Evolutionary conservation across 2,329 filamentous ascomycete species (phyloP), one percentile per base, ranked within the genome.

Genomic region (Corniculantispora saksenae): DNA sequence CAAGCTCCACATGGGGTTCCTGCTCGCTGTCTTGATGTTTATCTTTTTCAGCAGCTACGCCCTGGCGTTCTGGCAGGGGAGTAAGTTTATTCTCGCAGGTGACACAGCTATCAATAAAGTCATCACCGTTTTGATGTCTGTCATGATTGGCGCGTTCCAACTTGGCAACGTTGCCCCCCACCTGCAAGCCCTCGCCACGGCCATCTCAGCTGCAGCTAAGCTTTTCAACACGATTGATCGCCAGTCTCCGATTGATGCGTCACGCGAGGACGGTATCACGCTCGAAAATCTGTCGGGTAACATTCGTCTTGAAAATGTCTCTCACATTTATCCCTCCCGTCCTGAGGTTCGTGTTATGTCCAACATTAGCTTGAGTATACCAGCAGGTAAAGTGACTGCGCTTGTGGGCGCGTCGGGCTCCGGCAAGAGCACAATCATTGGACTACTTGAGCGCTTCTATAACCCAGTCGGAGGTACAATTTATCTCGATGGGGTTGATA

Each of bases 181-280:
- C 72, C 78, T 90, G 3, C 92, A 97, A 75, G 92, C 94, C 38
- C 97, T 98, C 71, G 91, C 90, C 2, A 92, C 89, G 17, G 91
- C 89, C 47, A 80, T 96, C 7, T 92, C 92, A 38, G 94, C 95
- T 2, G 93, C 92, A 3, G 86, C 87, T 63, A 98, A 98, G 81
- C 97, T 99, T 68, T 97, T 91, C 81, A 91, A 89, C 74, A 97
- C 94, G 1, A 98, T 98, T 70, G 94, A 98, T 76, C 90, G 95
- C 61, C 72, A 81, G 3, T 97, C 95, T 0, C 93, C 94, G 0
- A 82, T 98, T 56, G 91, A 99, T 72, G 89, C 94, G 0, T 86
- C 87, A 7, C 86, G 85, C 2, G 82, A 85, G 9, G 81, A 84
- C 10, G 95, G 94, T n/a, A 82, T 86, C 66, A 93, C 84, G 69